Percentiles rank a stretch among this genome's conserved stretches.
Conservation (phyloP, 202 grass and related monocot genomes). For the Carex arenaria region DNA sequence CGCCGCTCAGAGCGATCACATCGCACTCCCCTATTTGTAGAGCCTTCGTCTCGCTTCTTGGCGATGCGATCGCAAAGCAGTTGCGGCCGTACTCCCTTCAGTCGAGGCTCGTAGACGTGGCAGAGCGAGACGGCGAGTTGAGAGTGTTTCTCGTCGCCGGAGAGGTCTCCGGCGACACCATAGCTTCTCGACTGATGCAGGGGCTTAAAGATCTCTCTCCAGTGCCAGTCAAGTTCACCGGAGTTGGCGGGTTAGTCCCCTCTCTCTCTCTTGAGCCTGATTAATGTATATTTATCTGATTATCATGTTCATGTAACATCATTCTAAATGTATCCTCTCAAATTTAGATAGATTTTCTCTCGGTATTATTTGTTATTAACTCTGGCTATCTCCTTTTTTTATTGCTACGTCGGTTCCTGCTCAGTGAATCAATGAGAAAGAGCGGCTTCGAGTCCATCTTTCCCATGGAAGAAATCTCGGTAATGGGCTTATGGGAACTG, state of each 20-base stretch:
- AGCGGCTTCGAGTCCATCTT: constrained; percentile 77
- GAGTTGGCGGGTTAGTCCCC: constrained; percentile 66
- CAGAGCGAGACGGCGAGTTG: constrained; percentile 66
- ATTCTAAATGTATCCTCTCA: not conserved
- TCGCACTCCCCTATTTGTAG: not conserved
- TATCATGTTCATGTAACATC: not conserved
- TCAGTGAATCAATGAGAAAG: constrained; percentile 68
- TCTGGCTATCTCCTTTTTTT: not conserved
- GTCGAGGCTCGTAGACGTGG: constrained; percentile 47
- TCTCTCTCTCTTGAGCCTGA: not conserved
- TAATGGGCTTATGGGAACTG: constrained; percentile 97
- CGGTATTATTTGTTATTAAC: not conserved
- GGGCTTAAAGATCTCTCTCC: constrained; percentile 66
- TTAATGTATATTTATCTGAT: not conserved
- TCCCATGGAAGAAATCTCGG: constrained; percentile 89
- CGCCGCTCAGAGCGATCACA: not conserved
- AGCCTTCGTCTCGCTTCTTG: not conserved
- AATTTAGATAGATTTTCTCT: not conserved
- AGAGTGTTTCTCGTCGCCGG: constrained; percentile 87
- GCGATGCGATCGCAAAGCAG: not conserved
- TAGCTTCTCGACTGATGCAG: constrained; percentile 77
- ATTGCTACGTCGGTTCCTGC: not conserved
- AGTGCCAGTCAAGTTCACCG: constrained; percentile 62
- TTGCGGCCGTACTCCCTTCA: constrained; percentile 13
- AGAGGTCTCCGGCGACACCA: constrained; percentile 88